Conservation (phyloP, 257 asterid genomes). For the Cynanchum wilfordii region DNA sequence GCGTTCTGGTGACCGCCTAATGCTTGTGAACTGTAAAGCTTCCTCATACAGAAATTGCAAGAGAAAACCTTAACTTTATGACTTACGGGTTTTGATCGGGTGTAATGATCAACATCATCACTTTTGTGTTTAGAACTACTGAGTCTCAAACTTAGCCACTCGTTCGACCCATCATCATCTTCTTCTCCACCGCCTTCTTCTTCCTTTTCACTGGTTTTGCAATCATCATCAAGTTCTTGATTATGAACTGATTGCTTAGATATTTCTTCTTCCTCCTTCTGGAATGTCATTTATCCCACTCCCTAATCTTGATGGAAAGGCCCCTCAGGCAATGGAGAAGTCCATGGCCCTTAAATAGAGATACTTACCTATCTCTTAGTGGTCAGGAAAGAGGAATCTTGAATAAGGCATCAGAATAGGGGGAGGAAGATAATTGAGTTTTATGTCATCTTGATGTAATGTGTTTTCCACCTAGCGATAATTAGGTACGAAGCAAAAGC, state of each 20-base stretch:
- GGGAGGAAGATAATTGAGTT: constrained; percentile 7
- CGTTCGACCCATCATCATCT: not conserved
- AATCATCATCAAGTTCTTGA: not conserved
- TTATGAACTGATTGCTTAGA: not conserved
- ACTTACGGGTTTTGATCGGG: not conserved
- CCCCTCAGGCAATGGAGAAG: not conserved
- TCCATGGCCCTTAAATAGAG: not conserved
- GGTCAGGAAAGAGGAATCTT: constrained; percentile 11
- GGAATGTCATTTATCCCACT: constrained; percentile 5
- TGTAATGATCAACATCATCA: not conserved
- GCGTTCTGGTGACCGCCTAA: constrained; percentile 28
- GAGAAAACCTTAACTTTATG: constrained; percentile 14
- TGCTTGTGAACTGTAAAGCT: constrained; percentile 23
- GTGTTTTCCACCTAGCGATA: constrained; percentile 16
- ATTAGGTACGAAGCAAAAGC: not conserved
- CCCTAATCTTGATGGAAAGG: not conserved
- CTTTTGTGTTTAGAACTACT: not conserved
- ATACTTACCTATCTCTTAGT: not conserved
- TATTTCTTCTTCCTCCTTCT: constrained; percentile 3
- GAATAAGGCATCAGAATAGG: not conserved
- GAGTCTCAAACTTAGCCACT: constrained; percentile 21
- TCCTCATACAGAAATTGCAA: constrained; percentile 21
- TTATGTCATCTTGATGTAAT: not conserved
- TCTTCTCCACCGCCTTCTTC: not conserved
- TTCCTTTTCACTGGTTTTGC: not conserved